Evolutionary conservation across 2,329 filamentous ascomycete species (phyloP), one percentile per base, ranked within the genome.

Genomic region (Neonectria neomacrospora): DNA sequence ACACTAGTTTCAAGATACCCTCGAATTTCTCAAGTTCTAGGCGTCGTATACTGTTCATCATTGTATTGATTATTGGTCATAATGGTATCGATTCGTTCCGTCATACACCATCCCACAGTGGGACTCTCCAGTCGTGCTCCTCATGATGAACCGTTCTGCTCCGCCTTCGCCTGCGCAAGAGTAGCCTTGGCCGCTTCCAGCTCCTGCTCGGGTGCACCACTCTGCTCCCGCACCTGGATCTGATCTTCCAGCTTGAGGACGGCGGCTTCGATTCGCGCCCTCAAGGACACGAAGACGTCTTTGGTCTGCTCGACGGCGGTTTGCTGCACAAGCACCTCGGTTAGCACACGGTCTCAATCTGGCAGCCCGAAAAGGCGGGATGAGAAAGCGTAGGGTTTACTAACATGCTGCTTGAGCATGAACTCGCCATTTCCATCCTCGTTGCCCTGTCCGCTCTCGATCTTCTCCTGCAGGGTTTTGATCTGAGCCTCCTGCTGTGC

Each of bases 221-320:
- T 80, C 67, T 82, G 80, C 71, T 83, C 87, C 28, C 80, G 79
- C n/a, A 86, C 81, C 71, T 94, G 92, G 71, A 97, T 82, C 77
- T 93, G 85, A 69, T 91, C 86, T 80, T 96, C 89, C 52, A 97
- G 83, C 75, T 90, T 92, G 61, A 86, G 82, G 42, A 94, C 81
- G 1, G 93, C 90, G 59, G 90, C 88, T 48, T 79, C 80, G 71
- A 97, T 93, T 74, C 92, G 90, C 74, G 87, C 77, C 71, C 86
- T 86, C 68, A 98, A 80, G 2, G 88, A 88, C 2, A 85, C 90
- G 72, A 98, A 91, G 28, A 98, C 88, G 59, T 89, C 91, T 76
- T 91, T 91, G 9, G 96, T 98, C 81, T 99, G 92, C 68, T 94
- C 89, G n/a, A 94, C 82, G 22, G 92, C 94, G 82, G 88, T 86